phyloP scores from a whole-genome alignment of 2,329 filamentous ascomycete species.

The Cladosporium austrohemisphaericum region DNA sequence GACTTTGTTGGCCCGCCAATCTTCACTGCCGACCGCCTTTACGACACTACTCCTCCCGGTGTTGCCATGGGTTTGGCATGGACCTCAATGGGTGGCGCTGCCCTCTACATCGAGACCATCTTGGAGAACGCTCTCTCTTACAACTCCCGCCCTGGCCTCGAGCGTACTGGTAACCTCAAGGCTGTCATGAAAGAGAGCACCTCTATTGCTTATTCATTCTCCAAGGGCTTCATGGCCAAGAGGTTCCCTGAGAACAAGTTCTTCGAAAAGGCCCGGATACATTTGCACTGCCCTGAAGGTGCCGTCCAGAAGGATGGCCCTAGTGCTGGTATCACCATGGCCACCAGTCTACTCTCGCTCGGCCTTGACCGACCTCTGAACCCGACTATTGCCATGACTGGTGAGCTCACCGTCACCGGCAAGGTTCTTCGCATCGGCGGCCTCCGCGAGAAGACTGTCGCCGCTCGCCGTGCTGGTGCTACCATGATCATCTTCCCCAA shows the following conservation, averaged over 20 bases:
- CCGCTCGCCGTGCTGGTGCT: conserved; percentile 84
- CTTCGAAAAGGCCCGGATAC: conserved; percentile 92
- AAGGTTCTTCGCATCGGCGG: conserved; percentile 95
- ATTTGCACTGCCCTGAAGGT: conserved; percentile 94
- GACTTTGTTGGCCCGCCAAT: conserved; percentile 96
- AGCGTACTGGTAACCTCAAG: conserved; percentile 93
- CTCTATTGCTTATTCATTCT: conserved; percentile 90
- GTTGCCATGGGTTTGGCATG: conserved; percentile 97
- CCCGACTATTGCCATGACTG: conserved; percentile 94
- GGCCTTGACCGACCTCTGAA: conserved; percentile 74
- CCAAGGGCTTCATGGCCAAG: conserved; percentile 81
- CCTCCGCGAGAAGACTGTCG: conserved; percentile 93
- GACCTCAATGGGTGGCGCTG: conserved; percentile 95
- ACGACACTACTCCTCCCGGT: conserved; percentile 87
- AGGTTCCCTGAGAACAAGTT: conserved; percentile 88
- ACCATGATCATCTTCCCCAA: conserved; percentile 91
- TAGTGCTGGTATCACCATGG: conserved; percentile 90
- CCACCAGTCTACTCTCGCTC: conserved; percentile 83
- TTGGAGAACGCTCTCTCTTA: conserved; percentile 75
- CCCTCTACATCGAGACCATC: conserved; percentile 96
- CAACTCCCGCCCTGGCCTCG: conserved; percentile 71
- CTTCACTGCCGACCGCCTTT: conserved; percentile 92
- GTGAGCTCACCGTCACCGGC: conserved; percentile 91
- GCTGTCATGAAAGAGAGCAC: conserved; percentile 98
- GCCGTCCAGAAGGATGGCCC: conserved; percentile 87